These are phyloP conservation scores for Stenocarpella maydis DNA, from an alignment of 2,329 filamentous ascomycete genomes.

Conservation along the genomic window DNA sequence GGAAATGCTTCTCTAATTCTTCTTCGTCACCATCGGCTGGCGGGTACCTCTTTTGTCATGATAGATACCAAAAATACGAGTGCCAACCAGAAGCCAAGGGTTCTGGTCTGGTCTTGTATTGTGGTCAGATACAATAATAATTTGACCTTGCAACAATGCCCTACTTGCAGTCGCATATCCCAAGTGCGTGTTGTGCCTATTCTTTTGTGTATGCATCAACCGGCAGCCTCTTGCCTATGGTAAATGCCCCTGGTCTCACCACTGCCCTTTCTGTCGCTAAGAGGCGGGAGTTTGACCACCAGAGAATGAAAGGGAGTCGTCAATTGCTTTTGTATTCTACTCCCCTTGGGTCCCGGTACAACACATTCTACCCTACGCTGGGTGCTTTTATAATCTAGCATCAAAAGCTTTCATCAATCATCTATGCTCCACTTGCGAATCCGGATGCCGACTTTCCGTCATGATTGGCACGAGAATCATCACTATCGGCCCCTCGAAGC, in stretches of 20 bases:
- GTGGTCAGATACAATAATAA: not conserved
- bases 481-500: slow-evolving; percentile 7
- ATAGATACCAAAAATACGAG: slow-evolving; percentile 7
- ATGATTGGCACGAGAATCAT: not conserved
- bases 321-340: not conserved
- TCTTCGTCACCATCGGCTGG: not conserved
- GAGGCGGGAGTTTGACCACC: not conserved
- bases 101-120: not conserved
- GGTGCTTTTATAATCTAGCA: not conserved
- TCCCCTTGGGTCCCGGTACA: not conserved
- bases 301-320: not conserved
- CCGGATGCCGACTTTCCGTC: not conserved
- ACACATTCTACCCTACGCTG: not conserved
- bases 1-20: not conserved
- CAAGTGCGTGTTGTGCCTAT: not conserved
- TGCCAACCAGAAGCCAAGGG: not conserved
- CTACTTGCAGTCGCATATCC: not conserved
- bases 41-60: not conserved
- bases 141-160: not conserved
- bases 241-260: not conserved
- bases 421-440: not conserved
- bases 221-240: not conserved
- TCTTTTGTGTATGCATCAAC: not conserved
- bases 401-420: not conserved
- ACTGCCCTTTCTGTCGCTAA: not conserved